phyloP scores from a whole-genome alignment of 768 basidiomycete species.

The Pisolithus microcarpus region DNA sequence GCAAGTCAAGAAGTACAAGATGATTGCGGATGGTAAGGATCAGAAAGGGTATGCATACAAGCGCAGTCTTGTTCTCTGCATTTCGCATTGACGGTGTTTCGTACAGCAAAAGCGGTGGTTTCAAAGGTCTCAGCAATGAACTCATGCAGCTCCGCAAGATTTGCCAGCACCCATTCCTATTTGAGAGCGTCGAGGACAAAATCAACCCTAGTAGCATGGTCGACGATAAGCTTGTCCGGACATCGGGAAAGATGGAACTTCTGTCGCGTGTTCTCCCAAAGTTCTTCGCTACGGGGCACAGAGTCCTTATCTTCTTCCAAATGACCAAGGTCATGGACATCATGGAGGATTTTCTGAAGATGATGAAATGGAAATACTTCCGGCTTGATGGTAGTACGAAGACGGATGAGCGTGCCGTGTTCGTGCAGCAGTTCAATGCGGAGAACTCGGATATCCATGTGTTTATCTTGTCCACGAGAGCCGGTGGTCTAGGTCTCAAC shows the following conservation, averaged over 20 bases:
- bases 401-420: constrained; percentile 86
- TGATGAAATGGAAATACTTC: constrained; percentile 79
- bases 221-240: constrained; percentile 78
- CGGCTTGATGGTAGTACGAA: constrained; percentile 96
- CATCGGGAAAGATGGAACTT: constrained; percentile 91
- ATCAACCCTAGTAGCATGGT: constrained; percentile 78
- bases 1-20: constrained; percentile 98
- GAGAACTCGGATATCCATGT: constrained; percentile 80
- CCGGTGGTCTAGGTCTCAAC: constrained; percentile 90
- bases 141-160: constrained; percentile 98
- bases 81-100: neutral
- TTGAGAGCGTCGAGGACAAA: constrained; percentile 91
- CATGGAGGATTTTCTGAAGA: constrained; percentile 91
- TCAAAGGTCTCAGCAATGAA: constrained; percentile 89
- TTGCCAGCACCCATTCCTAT: constrained; percentile 95
- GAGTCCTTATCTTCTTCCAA: constrained; percentile 99
- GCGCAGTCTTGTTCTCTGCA: neutral
- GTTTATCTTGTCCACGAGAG: constrained; percentile 90
- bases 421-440: constrained; percentile 86
- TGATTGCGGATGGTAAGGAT: constrained; percentile 82
- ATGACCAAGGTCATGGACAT: constrained; percentile 99
- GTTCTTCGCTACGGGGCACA: constrained; percentile 86
- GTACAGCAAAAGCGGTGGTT: constrained; percentile 60
- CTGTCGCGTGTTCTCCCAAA: constrained; percentile 90
- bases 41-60: constrained; percentile 54